A percentile compares a stretch with the other conserved stretches of the same genome.
These are phyloP conservation scores for Tolypocladium inflatum DNA, from an alignment of 2,329 filamentous ascomycete genomes.

Conservation along the genomic window DNA sequence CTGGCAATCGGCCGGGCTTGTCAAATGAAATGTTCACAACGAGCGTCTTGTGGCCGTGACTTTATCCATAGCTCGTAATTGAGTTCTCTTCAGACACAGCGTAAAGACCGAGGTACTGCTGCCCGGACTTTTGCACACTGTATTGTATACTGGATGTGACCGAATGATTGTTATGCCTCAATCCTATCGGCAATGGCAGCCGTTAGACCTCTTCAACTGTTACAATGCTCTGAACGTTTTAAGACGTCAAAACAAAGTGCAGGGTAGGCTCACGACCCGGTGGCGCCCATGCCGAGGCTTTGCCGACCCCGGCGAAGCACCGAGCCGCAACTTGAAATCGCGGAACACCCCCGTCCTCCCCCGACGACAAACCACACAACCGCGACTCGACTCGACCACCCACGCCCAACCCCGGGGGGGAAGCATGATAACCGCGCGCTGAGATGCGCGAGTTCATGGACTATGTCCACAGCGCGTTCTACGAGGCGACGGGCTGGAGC, in stretches of 20 bases:
- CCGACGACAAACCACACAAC: not conserved
- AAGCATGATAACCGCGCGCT: constrained; percentile 16
- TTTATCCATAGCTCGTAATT: not conserved
- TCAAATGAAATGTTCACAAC: not conserved
- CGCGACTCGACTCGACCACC: not conserved
- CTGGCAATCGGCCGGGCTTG: not conserved
- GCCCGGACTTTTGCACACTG: too few species aligned
- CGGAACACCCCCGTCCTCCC: not conserved
- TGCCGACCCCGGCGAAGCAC: not conserved
- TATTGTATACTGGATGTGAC: too few species aligned
- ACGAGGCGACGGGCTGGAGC: constrained; percentile 79
- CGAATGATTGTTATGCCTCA: too few species aligned
- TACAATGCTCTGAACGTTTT: too few species aligned
- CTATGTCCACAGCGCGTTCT: constrained; percentile 87
- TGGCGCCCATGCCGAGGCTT: not conserved
- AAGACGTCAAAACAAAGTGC: not conserved
- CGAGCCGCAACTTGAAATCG: not conserved
- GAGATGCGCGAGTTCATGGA: constrained; percentile 95
- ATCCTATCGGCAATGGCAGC: not conserved
- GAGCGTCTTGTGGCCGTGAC: not conserved
- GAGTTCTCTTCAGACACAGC: too few species aligned
- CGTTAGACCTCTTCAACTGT: not conserved
- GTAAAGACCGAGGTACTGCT: too few species aligned
- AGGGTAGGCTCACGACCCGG: not conserved
- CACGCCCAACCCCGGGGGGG: not conserved